phyloP scores from a whole-genome alignment of 495 filamentous ascomycete species.

The Podospora pseudopauciseta region DNA sequence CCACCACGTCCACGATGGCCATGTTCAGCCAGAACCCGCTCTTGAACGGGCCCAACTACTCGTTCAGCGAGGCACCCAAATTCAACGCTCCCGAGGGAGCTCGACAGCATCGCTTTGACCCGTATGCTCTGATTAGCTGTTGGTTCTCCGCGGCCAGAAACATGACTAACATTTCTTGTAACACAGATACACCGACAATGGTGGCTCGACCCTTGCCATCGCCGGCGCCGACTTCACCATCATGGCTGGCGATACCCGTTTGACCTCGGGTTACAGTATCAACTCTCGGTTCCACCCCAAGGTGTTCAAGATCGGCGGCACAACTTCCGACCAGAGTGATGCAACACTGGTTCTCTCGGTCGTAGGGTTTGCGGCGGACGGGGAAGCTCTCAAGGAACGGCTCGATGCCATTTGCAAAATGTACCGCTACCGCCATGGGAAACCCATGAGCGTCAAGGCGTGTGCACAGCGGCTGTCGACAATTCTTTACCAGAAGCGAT shows the following conservation, averaged over 20 bases:
- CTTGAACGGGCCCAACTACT: conserved; percentile 59
- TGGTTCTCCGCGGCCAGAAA: not conserved
- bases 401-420: conserved; percentile 91
- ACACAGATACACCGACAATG: conserved; percentile 90
- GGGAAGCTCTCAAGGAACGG: conserved; percentile 81
- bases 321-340: conserved; percentile 75
- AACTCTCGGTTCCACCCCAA: conserved; percentile 92
- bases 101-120: conserved; percentile 84
- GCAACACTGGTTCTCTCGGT: conserved; percentile 86
- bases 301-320: conserved; percentile 92
- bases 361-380: conserved; percentile 93
- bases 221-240: conserved; percentile 90
- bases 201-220: conserved; percentile 93
- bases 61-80: conserved; percentile 51
- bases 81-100: conserved; percentile 42
- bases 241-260: conserved; percentile 92
- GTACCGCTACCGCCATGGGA: conserved; percentile 94
- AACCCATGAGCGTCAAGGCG: conserved; percentile 85
- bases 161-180: not conserved
- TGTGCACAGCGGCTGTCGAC: conserved; percentile 91
- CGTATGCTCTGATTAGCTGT: conserved; percentile 53
- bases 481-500: conserved; percentile 92
- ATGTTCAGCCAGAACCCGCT: conserved; percentile 62
- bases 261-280: conserved; percentile 95
- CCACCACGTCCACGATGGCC: conserved; percentile 35